Evolutionary conservation across 2,329 filamentous ascomycete species (phyloP), one percentile per base, ranked within the genome.

Genomic region (Scortechinia acanthostroma): DNA sequence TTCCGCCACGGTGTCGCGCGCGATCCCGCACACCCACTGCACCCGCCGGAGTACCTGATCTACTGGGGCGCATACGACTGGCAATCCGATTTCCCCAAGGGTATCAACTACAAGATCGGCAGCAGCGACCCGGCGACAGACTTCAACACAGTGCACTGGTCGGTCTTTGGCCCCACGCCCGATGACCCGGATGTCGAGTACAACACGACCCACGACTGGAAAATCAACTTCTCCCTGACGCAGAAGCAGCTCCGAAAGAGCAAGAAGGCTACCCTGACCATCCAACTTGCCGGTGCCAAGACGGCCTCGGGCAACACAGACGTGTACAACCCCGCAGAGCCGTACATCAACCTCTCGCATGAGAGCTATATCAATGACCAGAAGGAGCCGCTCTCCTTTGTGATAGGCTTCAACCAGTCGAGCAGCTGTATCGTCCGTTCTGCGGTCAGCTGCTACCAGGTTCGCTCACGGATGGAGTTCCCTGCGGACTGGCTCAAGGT

Each of bases 81-180:
- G 55, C 63, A 68, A 0, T 58, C 63, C 2, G 78, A 84, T 42
- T 83, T 81, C 51, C 77, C 79, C 0, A 51, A 71, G 0, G 78
- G 80, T 3, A 68, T 84, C 0, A 66, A 62, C 19, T 85, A 75
- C 60, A 68, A 70, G 14, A 70, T 84, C 1, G 77, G 78, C 6
- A 58, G 70, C 53, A 72, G 69, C 48, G 58, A 75, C 21, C 64
- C 63, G 16, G 60, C 59, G 0, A 56, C 60, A 10, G 75, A 80
- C 51, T 64, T 80, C 48, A 84, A 84, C 58, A 82, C 82, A 46
- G 73, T 83, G 3, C 80, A 84, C 55, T 84, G 79, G 80, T 75
- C 71, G 46, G 76, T 79, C 5, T 83, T 80, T 51, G 77, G 78
- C 1, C 73, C 74, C 4, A 62, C 73, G 21, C 74, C 64, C 1